Conservation (phyloP, 2,329 filamentous ascomycete genomes). For the Dactylellina haptotyla region DNA sequence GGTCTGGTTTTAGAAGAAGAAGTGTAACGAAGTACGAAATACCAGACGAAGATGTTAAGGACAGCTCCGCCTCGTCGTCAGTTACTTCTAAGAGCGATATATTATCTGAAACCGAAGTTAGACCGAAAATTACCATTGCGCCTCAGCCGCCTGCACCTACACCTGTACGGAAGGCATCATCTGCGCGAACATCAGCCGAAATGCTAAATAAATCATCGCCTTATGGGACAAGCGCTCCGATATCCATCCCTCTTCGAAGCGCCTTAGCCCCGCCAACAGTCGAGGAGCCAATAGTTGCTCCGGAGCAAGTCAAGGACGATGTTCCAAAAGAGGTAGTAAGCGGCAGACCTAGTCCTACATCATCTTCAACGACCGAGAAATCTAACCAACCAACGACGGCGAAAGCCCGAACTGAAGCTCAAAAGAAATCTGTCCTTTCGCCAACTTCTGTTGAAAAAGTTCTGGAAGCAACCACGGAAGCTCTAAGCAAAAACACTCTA, state of each 20-base stretch:
- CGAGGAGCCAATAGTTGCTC: conserved; percentile 46
- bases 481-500: conserved; percentile 48
- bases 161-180: conserved; percentile 2
- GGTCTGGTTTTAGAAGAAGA: conserved; percentile 48
- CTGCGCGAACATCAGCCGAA: conserved; percentile 24
- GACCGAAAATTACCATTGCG: conserved; percentile 6
- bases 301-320: conserved; percentile 53
- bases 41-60: conserved; percentile 53
- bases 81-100: conserved; percentile 52
- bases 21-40: conserved; percentile 53
- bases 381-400: conserved; percentile 52
- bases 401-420: conserved; percentile 54
- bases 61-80: conserved; percentile 53
- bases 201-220: conserved; percentile 30
- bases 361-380: conserved; percentile 54
- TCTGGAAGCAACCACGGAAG: conserved; percentile 54
- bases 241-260: conserved; percentile 42
- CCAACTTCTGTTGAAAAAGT: conserved; percentile 55
- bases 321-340: conserved; percentile 55
- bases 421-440: conserved; percentile 55
- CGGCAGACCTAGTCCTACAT: conserved; percentile 55
- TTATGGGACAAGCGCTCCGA: conserved; percentile 47
- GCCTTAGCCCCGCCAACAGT: conserved; percentile 29
- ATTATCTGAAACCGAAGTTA: conserved; percentile 12
- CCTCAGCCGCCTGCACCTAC: conserved; percentile 7